phyloP scores from a whole-genome alignment of 768 basidiomycete species.

The Mycena olivaceomarginata region DNA sequence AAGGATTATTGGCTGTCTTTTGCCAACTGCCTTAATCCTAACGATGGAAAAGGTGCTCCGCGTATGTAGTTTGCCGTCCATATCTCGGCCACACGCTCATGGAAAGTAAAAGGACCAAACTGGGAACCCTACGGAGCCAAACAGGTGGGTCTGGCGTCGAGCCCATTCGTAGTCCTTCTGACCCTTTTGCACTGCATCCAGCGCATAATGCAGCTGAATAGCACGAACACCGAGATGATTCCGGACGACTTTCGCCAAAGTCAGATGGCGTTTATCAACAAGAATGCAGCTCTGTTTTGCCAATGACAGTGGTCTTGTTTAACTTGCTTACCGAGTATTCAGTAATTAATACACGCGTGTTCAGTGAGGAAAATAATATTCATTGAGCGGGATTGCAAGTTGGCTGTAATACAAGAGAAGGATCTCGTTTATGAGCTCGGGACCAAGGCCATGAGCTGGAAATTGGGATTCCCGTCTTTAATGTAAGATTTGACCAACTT shows the following conservation, averaged over 20 bases:
- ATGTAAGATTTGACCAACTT: constrained; percentile 27
- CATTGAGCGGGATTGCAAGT: background rate
- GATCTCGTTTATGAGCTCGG: background rate
- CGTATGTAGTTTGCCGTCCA: constrained; percentile 8
- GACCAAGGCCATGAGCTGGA: constrained; percentile 34
- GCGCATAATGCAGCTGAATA: constrained; percentile 27
- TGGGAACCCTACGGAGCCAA: constrained; percentile 16
- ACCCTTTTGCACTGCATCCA: background rate
- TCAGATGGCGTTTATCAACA: constrained; percentile 20
- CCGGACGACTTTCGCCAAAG: constrained; percentile 15
- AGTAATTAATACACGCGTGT: too few relatives aligned
- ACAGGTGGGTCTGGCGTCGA: background rate
- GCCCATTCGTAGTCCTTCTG: background rate
- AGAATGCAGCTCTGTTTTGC: constrained; percentile 18
- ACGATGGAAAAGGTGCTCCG: constrained; percentile 32
- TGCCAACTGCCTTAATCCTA: constrained; percentile 30
- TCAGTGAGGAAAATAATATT: too few relatives aligned
- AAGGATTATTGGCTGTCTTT: constrained; percentile 43
- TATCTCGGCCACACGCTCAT: background rate
- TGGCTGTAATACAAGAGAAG: background rate
- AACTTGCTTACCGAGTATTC: too few relatives aligned
- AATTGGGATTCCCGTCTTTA: constrained; percentile 14
- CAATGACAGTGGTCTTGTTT: constrained; percentile 6
- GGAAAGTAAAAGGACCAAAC: background rate
- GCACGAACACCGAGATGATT: constrained; percentile 32